Percentiles rank a stretch among this genome's conserved stretches.
Conservation (phyloP, 2,329 filamentous ascomycete genomes). For the Fusarium sp. region DNA sequence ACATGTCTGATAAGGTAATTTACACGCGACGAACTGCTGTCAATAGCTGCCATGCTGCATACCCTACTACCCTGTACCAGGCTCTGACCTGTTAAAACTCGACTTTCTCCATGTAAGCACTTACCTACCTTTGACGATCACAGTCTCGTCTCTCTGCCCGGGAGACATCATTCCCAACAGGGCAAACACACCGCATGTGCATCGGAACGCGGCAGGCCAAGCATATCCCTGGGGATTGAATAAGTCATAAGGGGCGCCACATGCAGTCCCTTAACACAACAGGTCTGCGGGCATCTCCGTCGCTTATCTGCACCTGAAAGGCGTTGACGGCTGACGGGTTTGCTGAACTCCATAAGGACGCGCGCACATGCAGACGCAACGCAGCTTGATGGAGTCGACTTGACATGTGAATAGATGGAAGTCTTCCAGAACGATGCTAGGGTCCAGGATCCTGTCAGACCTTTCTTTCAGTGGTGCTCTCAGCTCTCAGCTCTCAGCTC, state of each 20-base stretch:
- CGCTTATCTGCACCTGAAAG: conserved; percentile 47
- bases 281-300: conserved; percentile 45
- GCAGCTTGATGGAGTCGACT: background rate
- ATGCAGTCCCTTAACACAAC: conserved; percentile 29
- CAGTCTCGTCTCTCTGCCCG: too few relatives aligned
- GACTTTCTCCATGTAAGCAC: background rate
- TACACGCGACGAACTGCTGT: background rate
- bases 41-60: too few relatives aligned
- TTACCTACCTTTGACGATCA: background rate
- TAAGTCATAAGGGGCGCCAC: conserved; percentile 32
- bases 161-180: conserved; percentile 17
- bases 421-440: conserved; percentile 43
- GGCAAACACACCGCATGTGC: conserved; percentile 21
- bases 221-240: conserved; percentile 9
- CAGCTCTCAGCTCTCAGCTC: background rate
- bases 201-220: conserved; percentile 24
- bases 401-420: conserved; percentile 34
- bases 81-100: background rate
- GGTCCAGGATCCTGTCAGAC: conserved; percentile 18
- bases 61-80: background rate
- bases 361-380: conserved; percentile 23
- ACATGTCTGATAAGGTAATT: background rate
- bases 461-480: background rate
- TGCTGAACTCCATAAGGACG: conserved; percentile 12
- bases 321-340: conserved; percentile 2